Percentiles rank a stretch among this genome's conserved stretches.
Conservation (phyloP, 352 stramenopile genomes). For the Phytophthora aleatoria region DNA sequence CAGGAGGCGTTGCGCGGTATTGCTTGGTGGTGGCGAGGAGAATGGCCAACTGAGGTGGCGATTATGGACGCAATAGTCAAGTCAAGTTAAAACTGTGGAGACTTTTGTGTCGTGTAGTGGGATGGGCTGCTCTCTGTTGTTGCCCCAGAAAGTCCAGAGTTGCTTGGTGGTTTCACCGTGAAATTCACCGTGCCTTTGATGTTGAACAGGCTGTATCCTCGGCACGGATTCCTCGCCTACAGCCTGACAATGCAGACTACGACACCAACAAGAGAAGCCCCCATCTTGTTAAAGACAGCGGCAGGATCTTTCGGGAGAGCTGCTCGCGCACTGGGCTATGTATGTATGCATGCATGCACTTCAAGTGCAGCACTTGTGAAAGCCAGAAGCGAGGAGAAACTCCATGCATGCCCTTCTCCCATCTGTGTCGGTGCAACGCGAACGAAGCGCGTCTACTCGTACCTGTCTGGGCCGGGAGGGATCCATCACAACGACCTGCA, state of each 20-base stretch:
- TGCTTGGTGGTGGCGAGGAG: slow-evolving; percentile 11
- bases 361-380: not conserved
- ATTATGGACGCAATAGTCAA: slow-evolving; percentile 15
- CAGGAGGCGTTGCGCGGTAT: not conserved
- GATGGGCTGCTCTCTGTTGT: slow-evolving; percentile 14
- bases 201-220: not conserved
- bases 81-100: not conserved
- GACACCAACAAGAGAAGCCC: not conserved
- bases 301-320: slow-evolving; percentile 15
- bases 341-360: slow-evolving; percentile 4
- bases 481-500: not conserved
- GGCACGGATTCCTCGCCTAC: not conserved
- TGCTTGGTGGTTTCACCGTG: slow-evolving; percentile 12
- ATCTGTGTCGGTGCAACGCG: slow-evolving; percentile 1
- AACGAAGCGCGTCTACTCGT: not conserved
- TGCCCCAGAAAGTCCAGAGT: slow-evolving; percentile 18
- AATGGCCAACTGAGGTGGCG: slow-evolving; percentile 21
- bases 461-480: not conserved
- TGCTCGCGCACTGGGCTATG: slow-evolving; percentile 24
- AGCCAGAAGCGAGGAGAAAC: not conserved
- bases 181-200: not conserved
- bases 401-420: not conserved
- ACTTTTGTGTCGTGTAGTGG: slow-evolving; percentile 1
- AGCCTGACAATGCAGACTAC: slow-evolving; percentile 1
- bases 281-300: slow-evolving; percentile 11